A percentile compares a stretch with the other conserved stretches of the same genome.
These are phyloP conservation scores for Salvia miltiorrhiza DNA, from an alignment of 257 asterid species.

Conservation along the genomic window DNA sequence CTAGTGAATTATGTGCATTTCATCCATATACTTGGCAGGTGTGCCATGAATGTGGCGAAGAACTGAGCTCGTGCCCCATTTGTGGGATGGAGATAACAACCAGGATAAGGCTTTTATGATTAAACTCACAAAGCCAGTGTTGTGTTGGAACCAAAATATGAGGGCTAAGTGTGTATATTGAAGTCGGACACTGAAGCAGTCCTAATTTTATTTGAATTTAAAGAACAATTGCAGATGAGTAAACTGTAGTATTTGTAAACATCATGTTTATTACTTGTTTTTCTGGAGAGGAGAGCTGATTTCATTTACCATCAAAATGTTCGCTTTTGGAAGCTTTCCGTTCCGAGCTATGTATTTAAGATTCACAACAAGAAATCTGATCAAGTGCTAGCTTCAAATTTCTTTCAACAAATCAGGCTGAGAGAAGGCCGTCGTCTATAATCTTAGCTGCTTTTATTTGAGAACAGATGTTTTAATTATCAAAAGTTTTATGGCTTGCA, in stretches of 20 bases:
- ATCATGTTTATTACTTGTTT: not conserved
- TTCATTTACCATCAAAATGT: not conserved
- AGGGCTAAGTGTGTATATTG: not conserved
- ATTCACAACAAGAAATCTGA: not conserved
- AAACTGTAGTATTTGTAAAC: not conserved
- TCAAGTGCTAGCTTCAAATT: not conserved
- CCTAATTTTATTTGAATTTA: not conserved
- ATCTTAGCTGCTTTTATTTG: no score
- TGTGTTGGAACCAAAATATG: not conserved
- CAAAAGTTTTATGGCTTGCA: no score
- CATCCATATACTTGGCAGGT: conserved; percentile 27
- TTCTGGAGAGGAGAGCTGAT: not conserved
- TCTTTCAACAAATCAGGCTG: not conserved
- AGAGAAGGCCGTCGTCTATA: no score
- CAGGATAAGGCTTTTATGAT: conserved; percentile 40
- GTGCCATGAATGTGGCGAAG: conserved; percentile 39
- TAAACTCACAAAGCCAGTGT: conserved; percentile 7
- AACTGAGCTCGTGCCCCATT: conserved; percentile 42
- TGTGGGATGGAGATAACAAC: conserved; percentile 35
- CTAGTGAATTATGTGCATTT: not conserved
- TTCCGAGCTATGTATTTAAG: not conserved
- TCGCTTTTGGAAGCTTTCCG: not conserved
- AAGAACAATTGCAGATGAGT: not conserved
- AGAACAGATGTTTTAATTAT: no score
- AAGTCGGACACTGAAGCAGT: not conserved